A percentile compares a stretch with the other conserved stretches of the same genome.
These are phyloP conservation scores for Colletotrichum sp. DNA, from an alignment of 2,329 filamentous ascomycete species.

Conservation along the genomic window DNA sequence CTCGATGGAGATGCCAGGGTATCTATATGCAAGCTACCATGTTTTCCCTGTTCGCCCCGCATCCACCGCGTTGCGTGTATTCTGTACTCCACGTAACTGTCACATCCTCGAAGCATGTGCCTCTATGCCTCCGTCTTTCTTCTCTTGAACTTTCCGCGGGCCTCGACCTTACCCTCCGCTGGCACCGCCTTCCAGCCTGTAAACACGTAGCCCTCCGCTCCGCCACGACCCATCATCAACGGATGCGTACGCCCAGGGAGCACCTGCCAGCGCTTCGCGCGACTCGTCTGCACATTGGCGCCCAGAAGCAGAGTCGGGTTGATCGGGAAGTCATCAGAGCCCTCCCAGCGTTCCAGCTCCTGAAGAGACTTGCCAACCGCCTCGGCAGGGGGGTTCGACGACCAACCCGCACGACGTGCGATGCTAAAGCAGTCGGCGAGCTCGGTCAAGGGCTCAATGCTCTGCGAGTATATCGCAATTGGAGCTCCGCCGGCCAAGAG, in stretches of 20 bases:
- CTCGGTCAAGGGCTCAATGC: constrained; percentile 77
- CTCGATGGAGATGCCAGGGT: constrained; percentile 4
- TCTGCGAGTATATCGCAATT: constrained; percentile 84
- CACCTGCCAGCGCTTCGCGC: constrained; percentile 86
- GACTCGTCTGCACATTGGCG: constrained; percentile 79
- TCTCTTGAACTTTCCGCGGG: constrained; percentile 79
- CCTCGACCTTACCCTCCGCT: constrained; percentile 78
- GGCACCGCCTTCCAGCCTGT: constrained; percentile 84
- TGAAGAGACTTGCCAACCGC: constrained; percentile 47
- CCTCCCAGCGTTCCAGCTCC: constrained; percentile 61
- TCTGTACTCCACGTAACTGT: neutral
- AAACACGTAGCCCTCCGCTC: constrained; percentile 89
- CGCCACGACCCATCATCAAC: constrained; percentile 87
- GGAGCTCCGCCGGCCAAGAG: constrained; percentile 83
- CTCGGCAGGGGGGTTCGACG: constrained; percentile 55
- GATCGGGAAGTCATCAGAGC: constrained; percentile 79
- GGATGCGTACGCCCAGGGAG: constrained; percentile 91
- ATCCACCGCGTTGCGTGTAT: neutral
- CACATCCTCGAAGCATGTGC: neutral
- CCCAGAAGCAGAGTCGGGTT: constrained; percentile 87
- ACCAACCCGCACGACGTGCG: constrained; percentile 78
- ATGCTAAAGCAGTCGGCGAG: constrained; percentile 87
- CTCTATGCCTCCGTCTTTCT: constrained; percentile 58
- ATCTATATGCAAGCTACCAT: constrained; percentile 8
- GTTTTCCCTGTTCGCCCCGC: neutral